Conservation (phyloP, 495 filamentous ascomycete species). For the Penicillium steckii region DNA sequence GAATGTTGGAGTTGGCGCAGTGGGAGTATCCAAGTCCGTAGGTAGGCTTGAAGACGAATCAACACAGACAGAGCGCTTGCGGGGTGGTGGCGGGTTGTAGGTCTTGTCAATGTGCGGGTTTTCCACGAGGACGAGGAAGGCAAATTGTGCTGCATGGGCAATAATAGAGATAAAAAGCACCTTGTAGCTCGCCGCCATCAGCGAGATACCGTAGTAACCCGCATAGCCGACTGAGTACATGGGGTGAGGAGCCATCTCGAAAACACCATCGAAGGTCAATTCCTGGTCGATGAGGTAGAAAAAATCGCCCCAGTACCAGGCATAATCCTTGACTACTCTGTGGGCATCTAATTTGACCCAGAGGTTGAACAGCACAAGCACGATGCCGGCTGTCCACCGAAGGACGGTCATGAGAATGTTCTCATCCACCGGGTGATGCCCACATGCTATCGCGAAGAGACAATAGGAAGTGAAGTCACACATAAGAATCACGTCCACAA, state of each 20-base stretch:
- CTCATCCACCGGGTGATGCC: constrained; percentile 69
- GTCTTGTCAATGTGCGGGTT: constrained; percentile 98
- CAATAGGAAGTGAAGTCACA: constrained; percentile 97
- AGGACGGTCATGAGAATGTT: constrained; percentile 61
- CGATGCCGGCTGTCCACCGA: constrained; percentile 79
- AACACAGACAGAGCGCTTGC: constrained; percentile 51
- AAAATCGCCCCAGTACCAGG: constrained; percentile 99
- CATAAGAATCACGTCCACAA: constrained; percentile 96
- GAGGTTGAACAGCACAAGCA: constrained; percentile 88
- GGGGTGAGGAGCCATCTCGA: constrained; percentile 98
- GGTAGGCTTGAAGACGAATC: constrained; percentile 36
- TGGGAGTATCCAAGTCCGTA: constrained; percentile 35
- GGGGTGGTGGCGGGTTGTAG: constrained; percentile 85
- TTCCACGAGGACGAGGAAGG: constrained; percentile 84
- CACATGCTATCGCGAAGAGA: constrained; percentile 90
- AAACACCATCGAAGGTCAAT: constrained; percentile 96
- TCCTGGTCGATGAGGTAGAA: constrained; percentile 98
- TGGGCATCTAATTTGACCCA: constrained; percentile 99
- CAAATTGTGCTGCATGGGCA: constrained; percentile 93
- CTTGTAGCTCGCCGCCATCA: constrained; percentile 96
- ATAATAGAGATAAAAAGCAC: constrained; percentile 94
- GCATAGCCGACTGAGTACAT: constrained; percentile 99
- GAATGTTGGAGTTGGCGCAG: constrained; percentile 34
- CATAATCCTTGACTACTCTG: constrained; percentile 98
- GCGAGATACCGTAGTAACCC: constrained; percentile 97